Evolutionary conservation across 305 asterid species (phyloP).

Genomic region (Petunia hybrid): DNA sequence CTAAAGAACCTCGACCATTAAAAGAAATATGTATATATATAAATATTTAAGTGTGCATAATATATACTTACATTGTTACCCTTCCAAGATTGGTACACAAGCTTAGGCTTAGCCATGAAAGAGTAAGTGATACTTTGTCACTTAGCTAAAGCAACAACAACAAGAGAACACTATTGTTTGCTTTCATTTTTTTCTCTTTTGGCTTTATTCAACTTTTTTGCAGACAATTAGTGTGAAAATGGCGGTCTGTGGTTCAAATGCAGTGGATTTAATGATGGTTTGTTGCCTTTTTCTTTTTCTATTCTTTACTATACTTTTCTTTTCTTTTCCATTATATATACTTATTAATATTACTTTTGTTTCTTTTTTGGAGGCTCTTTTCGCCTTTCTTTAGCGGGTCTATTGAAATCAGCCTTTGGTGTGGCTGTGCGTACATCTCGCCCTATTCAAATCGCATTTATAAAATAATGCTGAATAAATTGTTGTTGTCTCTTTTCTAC

Average conservation of each 20-base stretch:
- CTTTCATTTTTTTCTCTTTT: conserved; percentile 12
- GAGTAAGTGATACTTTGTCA: conserved; percentile 20
- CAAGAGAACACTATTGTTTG: conserved; percentile 11
- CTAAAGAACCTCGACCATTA: too few species aligned
- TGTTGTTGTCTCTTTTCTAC: too few species aligned
- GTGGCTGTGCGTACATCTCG: too few species aligned
- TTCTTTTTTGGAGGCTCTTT: too few species aligned
- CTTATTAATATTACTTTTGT: too few species aligned
- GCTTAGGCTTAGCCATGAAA: conserved; percentile 45
- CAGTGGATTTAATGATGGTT: conserved; percentile 30
- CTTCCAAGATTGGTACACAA: conserved; percentile 50
- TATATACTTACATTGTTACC: conserved; percentile 44
- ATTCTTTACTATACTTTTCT: background rate
- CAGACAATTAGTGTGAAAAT: conserved; percentile 41
- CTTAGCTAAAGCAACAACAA: conserved; percentile 4
- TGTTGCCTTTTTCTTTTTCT: conserved; percentile 12
- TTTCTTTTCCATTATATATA: too few species aligned
- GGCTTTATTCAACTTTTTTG: conserved; percentile 20
- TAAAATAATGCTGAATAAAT: too few species aligned
- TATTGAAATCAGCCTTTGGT: too few species aligned
- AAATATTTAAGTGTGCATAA: background rate
- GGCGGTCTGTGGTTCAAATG: conserved; percentile 47
- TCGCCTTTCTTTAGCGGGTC: too few species aligned
- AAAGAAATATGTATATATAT: background rate
- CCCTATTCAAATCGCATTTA: too few species aligned